Conservation (phyloP, 73 alveolate species). For the Diophrys appendiculata region DNA sequence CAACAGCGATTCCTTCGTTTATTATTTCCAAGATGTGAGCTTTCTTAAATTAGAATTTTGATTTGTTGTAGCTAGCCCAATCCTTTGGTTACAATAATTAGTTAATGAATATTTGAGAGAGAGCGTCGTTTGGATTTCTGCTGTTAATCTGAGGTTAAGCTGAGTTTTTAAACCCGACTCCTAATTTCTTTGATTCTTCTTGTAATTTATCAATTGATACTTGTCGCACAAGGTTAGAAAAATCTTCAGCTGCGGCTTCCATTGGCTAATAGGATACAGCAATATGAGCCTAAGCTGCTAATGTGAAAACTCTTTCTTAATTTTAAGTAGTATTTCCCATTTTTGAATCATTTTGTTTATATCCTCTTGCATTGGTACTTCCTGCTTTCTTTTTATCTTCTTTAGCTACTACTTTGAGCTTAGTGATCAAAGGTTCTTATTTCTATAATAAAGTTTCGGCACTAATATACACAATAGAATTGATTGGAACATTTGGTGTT, state of each 20-base stretch:
- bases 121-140: slow-evolving; percentile 70
- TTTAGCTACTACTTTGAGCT: slow-evolving; percentile 64
- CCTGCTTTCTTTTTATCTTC: slow-evolving; percentile 38
- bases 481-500: slow-evolving; percentile 91
- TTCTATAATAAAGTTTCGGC: slow-evolving; percentile 72
- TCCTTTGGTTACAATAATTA: slow-evolving; percentile 78
- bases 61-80: slow-evolving; percentile 52
- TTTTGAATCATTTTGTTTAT: slow-evolving; percentile 46
- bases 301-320: slow-evolving; percentile 41
- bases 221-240: slow-evolving; percentile 69
- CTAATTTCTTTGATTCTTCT: slow-evolving; percentile 89
- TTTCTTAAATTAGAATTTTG: slow-evolving; percentile 63
- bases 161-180: slow-evolving; percentile 57
- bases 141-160: not conserved
- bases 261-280: slow-evolving; percentile 37
- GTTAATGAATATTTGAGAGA: slow-evolving; percentile 64
- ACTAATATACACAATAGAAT: slow-evolving; percentile 78
- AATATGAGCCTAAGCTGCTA: slow-evolving; percentile 58
- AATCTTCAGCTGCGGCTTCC: slow-evolving; percentile 54
- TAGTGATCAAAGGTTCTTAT: slow-evolving; percentile 67
- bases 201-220: slow-evolving; percentile 80
- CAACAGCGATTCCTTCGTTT: slow-evolving; percentile 61
- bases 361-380: slow-evolving; percentile 42
- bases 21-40: slow-evolving; percentile 65
- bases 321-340: slow-evolving; percentile 55